Evolutionary conservation across 2,329 filamentous ascomycete genomes (phyloP).

Genomic region (Sordariomycetes sp.): DNA sequence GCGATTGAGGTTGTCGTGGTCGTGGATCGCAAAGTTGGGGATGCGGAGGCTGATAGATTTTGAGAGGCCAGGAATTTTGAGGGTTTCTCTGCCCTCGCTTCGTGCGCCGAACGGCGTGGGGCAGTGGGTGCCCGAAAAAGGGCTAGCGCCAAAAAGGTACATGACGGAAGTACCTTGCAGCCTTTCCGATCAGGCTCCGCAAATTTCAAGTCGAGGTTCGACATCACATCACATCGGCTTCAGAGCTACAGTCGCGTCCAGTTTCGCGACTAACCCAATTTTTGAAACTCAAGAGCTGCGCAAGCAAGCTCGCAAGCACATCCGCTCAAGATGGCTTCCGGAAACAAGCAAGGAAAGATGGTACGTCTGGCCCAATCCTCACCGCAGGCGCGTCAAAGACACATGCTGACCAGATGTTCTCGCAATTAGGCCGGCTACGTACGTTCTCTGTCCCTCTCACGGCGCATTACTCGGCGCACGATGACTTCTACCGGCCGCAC

Average conservation of each 20-base stretch:
- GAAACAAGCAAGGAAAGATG: constrained; percentile 98
- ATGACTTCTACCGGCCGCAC: constrained; percentile 3
- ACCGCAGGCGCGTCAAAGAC: constrained; percentile 36
- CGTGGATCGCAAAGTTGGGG: constrained; percentile 17
- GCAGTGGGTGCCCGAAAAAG: background rate
- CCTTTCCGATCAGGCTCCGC: constrained; percentile 33
- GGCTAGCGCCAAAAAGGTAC: constrained; percentile 15
- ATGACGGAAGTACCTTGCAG: constrained; percentile 21
- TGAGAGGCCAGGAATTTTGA: constrained; percentile 26
- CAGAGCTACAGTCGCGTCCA: constrained; percentile 23
- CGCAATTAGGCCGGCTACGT: constrained; percentile 58
- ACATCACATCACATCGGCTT: constrained; percentile 29
- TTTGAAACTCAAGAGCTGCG: constrained; percentile 30
- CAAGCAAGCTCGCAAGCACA: constrained; percentile 16
- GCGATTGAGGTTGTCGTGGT: constrained; percentile 18
- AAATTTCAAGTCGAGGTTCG: constrained; percentile 28
- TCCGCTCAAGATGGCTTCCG: constrained; percentile 25
- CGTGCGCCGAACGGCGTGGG: constrained; percentile 12
- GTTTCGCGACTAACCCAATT: constrained; percentile 31
- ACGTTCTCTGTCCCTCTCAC: constrained; percentile 28
- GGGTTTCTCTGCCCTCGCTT: constrained; percentile 32
- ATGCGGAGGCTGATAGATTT: constrained; percentile 18
- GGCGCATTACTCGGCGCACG: background rate
- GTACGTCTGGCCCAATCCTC: constrained; percentile 51
- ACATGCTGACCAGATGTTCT: constrained; percentile 42